Conservation (phyloP, 2,329 filamentous ascomycete species). For the Aspergillus vadensis region DNA sequence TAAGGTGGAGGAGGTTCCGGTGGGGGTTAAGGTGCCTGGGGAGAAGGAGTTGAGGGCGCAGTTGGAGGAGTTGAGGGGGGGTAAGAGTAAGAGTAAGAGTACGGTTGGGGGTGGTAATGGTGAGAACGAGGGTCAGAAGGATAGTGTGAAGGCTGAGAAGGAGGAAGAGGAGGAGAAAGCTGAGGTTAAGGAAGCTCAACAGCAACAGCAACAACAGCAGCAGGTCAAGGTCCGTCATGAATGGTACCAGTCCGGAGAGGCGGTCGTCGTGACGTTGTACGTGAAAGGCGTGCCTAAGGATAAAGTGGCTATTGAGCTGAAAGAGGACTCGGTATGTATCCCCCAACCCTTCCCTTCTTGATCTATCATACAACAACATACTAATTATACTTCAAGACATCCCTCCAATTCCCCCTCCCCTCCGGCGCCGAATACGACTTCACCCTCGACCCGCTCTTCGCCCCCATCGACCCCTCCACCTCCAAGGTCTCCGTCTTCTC, state of each 20-base stretch:
- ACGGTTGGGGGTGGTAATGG: no score
- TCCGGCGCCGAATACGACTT: constrained; percentile 60
- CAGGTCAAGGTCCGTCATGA: constrained; percentile 58
- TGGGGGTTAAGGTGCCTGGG: constrained; percentile 46
- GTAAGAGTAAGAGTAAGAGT: no score
- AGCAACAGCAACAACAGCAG: constrained; percentile 11
- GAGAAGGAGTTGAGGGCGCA: constrained; percentile 41
- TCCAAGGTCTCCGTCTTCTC: constrained; percentile 68
- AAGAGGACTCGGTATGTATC: constrained; percentile 47
- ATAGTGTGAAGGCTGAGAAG: neutral
- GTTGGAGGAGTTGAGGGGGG: constrained; percentile 33
- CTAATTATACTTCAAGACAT: constrained; percentile 43
- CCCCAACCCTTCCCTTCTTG: no score
- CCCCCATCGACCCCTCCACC: constrained; percentile 60
- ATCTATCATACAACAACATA: neutral
- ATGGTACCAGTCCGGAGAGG: constrained; percentile 67
- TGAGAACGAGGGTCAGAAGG: neutral
- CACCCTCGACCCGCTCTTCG: constrained; percentile 67
- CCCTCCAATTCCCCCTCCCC: constrained; percentile 60
- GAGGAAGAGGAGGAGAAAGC: neutral
- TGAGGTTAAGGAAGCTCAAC: neutral
- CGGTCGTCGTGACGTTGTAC: constrained; percentile 65
- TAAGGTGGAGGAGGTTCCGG: constrained; percentile 57
- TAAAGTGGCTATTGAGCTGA: constrained; percentile 55
- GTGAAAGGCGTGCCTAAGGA: constrained; percentile 66